A percentile compares a stretch with the other conserved stretches of the same genome.
Evolutionary conservation across 164 flowering plant genomes (phyloP).

Genomic region (Chimonanthus praecox): DNA sequence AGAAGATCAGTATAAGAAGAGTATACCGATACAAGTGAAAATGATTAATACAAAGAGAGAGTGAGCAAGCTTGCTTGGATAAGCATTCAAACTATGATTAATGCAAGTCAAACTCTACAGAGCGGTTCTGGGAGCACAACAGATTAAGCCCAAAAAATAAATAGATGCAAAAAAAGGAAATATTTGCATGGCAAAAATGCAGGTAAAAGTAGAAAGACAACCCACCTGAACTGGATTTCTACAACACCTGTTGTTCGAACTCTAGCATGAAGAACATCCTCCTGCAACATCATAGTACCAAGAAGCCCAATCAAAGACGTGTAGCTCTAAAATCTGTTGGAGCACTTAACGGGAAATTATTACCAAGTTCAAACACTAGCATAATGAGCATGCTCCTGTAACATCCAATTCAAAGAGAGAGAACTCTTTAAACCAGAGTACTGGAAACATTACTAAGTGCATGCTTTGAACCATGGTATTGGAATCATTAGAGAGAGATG

Average conservation of each 20-base stretch:
- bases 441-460: neutral
- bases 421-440: neutral
- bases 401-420: neutral
- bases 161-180: neutral
- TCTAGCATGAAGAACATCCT: slow-evolving; percentile 93
- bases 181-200: neutral
- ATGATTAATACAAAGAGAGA: too few relatives aligned
- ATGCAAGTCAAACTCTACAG: neutral
- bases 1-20: too few relatives aligned
- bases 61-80: too few relatives aligned
- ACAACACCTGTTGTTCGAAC: slow-evolving; percentile 97
- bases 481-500: neutral
- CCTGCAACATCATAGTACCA: slow-evolving; percentile 41
- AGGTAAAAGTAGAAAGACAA: neutral
- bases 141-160: neutral
- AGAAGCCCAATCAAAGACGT: neutral
- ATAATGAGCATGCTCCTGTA: slow-evolving; percentile 95
- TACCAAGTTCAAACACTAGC: slow-evolving; percentile 74
- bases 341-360: too few relatives aligned
- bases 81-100: neutral
- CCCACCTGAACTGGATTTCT: slow-evolving; percentile 93
- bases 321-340: neutral
- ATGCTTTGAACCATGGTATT: neutral
- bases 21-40: too few relatives aligned
- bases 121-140: neutral